Evolutionary conservation across 2,329 filamentous ascomycete species (phyloP), one percentile per base, ranked within the genome.

Genomic region (Ascochyta rabiei): DNA sequence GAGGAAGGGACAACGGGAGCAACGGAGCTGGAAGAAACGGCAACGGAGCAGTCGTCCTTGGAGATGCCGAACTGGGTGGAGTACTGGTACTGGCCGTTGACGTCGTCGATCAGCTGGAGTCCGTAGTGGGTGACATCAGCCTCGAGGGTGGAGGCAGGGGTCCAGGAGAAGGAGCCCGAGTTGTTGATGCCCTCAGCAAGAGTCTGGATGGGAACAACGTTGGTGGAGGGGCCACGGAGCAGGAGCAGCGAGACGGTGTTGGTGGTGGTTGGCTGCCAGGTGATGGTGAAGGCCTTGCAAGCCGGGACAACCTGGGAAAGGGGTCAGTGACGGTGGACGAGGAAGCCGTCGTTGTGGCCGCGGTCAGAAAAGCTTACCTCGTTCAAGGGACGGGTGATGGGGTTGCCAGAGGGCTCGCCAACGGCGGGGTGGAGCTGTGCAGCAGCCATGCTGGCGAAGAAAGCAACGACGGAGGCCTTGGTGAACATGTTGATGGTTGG

Each of bases 51-150:
- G 48, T 71, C 55, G 40, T 69, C 61, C 68, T 81, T 81, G 57
- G 75, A 77, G 76, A 88, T 79, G 65, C 85, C 85, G 76, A 87
- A 87, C 72, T 87, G 84, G 54, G 82, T 83, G 38, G 81, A 82
- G 66, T 71, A 75, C 66, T 87, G 85, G 80, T 84, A 87, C 68
- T 82, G 74, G 69, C 84, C 83, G 59, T 78, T 83, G 44, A 77
- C 76, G 67, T 86, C 82, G 61, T 82, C 83, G 62, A 87, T 83
- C 64, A 88, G 74, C 70, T 86, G 79, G 68, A 88, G 77, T 57
- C 85, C 85, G 75, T 87, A 87, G 74, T 79, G 81, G 63, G 77
- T 79, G 59, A 68, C 69, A 57, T 82, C 80, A 26, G 63, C 69
- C 64, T 79, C 76, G 56, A 86, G 80, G 37, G 68, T 59, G 49